phyloP scores from a whole-genome alignment of 306 rosid genomes.

The Canavalia gladiata region DNA sequence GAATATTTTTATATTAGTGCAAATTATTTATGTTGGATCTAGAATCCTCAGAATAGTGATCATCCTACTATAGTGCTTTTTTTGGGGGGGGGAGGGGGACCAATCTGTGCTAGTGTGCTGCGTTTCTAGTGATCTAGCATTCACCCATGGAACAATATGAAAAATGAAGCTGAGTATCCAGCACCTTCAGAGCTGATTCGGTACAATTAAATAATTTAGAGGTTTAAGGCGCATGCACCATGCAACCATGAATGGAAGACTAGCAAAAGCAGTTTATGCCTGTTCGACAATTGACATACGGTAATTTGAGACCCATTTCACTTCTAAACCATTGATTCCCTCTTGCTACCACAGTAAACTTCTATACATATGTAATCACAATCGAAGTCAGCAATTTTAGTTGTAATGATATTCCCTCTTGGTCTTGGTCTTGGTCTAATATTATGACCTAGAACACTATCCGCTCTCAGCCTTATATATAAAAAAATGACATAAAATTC shows the following conservation, averaged over 20 bases:
- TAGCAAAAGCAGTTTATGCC: neutral
- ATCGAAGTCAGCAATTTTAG: neutral
- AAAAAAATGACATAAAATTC: slow-evolving; percentile 53
- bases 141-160: neutral
- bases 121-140: neutral
- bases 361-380: neutral
- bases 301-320: neutral
- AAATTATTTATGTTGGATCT: no score
- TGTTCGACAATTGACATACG: neutral
- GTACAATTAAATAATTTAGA: neutral
- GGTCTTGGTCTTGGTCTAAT: slow-evolving; percentile 59
- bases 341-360: neutral
- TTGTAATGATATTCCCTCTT: neutral
- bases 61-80: no score
- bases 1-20: no score
- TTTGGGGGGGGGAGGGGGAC: no score
- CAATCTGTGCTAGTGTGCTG: no score
- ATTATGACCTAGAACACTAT: slow-evolving; percentile 62
- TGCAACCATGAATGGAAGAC: neutral
- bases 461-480: slow-evolving; percentile 63
- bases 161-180: neutral
- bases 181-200: neutral
- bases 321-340: neutral
- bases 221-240: neutral
- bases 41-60: no score